Base-by-base conservation (phyloP, 1,284 basidiomycete genomes). In the Puccinia horiana region DNA sequence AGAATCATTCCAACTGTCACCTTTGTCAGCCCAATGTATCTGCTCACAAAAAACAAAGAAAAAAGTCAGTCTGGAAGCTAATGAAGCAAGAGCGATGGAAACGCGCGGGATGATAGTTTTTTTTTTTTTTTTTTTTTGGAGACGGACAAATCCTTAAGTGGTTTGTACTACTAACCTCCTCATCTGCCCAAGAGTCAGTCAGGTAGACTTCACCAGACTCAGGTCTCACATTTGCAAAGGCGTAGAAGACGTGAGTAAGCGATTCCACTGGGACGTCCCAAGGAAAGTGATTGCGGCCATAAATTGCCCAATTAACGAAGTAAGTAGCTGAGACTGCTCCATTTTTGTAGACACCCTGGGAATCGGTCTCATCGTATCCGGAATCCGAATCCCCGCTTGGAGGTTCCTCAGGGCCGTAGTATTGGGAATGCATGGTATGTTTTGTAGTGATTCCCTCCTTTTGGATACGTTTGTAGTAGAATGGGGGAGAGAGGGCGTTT, bases 141-240 rank as follows among this genome's bases (percentile, higher is more conserved):
- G n/a, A n/a, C n/a, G n/a, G n/a, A n/a, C n/a, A n/a, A n/a, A n/a
- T n/a, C n/a, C n/a, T n/a, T n/a, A n/a, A n/a, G n/a, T n/a, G n/a
- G n/a, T n/a, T n/a, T n/a, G n/a, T n/a, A n/a, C n/a, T n/a, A 76
- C 81, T 54, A 23, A 83, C 82, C 40, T 81, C 49, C 47, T 86
- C 85, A 81, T 87, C 87, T 32, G 86, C 83, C 87, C 87, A 87
- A 26, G 84, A 79, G 81, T 87, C 87, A n/a, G 86, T 86, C 52
- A 87, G 84, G 76, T 86, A 84, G 20, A 87, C 86, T 20, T 84
- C 84, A 32, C 87, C 87, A 16, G 84, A 85, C 54, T 86, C 86
- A 0, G 85, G 84, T 32, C 85, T 84, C 52, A 87, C 84, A 80
- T 87, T 86, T 54, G 86, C 87, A 80, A 87, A 87, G 6, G 86